Evolutionary conservation across 2,329 filamentous ascomycete species (phyloP), one percentile per base, ranked within the genome.

Genomic region (Pseudonectria buxi): DNA sequence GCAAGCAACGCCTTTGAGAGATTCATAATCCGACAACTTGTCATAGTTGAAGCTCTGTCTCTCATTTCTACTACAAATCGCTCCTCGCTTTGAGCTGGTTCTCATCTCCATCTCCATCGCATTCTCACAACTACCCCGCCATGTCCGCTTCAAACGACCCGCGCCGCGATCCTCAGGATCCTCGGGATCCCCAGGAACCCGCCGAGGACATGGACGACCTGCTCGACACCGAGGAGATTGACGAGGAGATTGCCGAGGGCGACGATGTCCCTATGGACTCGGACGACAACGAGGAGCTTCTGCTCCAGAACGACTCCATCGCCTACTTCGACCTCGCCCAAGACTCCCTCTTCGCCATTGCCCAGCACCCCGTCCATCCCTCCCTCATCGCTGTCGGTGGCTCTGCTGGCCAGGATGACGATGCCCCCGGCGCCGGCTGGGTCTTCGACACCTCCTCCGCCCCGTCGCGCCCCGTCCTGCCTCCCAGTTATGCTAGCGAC

Each of bases 281-380:
- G 4, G 76, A 76, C 18, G 18, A 22, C 40, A 78, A 80, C 35
- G 82, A 85, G 49, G 86, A 92, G 59, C 78, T 95, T 28, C 66
- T 77, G 28, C 72, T 96, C 6, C 78, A 92, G 44, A 98, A 96
- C 70, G 90, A 98, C 71, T 94, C 87, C 47, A 72, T 82, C 47
- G 90, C 87, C 41, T 90, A 94, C 69, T 95, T 96, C 56, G 92
- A 96, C 68, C 63, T 67, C 25, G 87, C 95, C 68, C 83, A 80
- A 50, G 88, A 95, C 72, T 89, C 83, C 41, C 84, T 98, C 55
- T 98, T 95, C 69, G 80, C 86, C 63, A 92, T 98, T 58, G 87
- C 90, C 13, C 87, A 95, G 59, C 92, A 98, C 59, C 92, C 92
- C 4, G 68, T 79, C 6, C 73, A 84, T 55, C 78, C 83, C 6